Base-by-base conservation (phyloP, 2,329 filamentous ascomycete genomes). In the Fusarium sambucinum region DNA sequence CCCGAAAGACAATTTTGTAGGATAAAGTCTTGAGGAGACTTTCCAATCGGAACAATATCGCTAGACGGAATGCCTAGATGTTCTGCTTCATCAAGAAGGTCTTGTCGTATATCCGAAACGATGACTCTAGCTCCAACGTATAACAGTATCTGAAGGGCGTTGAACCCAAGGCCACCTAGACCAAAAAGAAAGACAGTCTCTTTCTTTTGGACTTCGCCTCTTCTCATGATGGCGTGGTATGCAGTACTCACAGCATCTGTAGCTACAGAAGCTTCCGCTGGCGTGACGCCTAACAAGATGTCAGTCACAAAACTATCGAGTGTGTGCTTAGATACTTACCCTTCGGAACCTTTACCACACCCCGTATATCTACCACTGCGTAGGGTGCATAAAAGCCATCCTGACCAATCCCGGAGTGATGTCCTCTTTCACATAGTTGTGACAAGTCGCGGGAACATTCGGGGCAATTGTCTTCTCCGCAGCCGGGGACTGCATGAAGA, bases 301-400 rank as follows among this genome's bases (percentile, higher is more conserved):
- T 25, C 23, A 25, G 23, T 25, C 23, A 25, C 23, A 25, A 4
- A 7, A 25, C 7, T 25, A 25, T 5, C 7, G 23, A 25, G 23
- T 25, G n/a, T 25, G 23, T 25, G 23, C 23, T 25, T 7, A 25
- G 7, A 25, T 25, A 5, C 23, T 25, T 7, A 25, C 23, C 66
- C 6, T 52, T n/a, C 0, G 69, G 69, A 6, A 72, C 69, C 4
- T 59, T 67, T 2, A 72, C 67, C 2, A 52, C 57, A 6, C 55
- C 63, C n/a, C 60, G 16, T 10, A 70, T 63, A 35, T 78, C 73
- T 0, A 78, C 68, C 1, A 71, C 73, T 0, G 80, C 77, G 38
- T 78, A 83, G 1, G 80, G 78, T 2, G 81, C 80, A 44, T 79
- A 81, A 37, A 80, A 81, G 0, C 81, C 81, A 30, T 83, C 78